phyloP scores from a whole-genome alignment of 2,329 filamentous ascomycete species.

The Xylogone sp. region DNA sequence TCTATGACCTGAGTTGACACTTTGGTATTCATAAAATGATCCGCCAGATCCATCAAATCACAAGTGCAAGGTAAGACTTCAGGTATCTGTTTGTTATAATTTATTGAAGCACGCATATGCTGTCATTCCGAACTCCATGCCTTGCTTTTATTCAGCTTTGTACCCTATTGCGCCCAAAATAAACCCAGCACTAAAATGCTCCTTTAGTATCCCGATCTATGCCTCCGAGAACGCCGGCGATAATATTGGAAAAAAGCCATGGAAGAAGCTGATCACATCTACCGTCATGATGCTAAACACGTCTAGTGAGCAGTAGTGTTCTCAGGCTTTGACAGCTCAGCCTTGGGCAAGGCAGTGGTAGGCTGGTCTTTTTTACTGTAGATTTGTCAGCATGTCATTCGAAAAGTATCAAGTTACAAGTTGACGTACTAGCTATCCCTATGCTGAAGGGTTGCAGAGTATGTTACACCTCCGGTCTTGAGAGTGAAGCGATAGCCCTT shows the following conservation, averaged over 20 bases:
- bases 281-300: neutral
- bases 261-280: neutral
- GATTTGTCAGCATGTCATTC: neutral
- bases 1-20: conserved; percentile 1
- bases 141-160: neutral
- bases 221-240: neutral
- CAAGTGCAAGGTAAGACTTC: neutral
- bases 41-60: no score
- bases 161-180: neutral
- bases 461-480: neutral
- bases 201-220: neutral
- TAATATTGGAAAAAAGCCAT: neutral
- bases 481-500: neutral
- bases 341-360: neutral
- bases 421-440: neutral
- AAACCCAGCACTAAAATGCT: neutral
- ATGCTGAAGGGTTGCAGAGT: neutral
- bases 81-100: neutral
- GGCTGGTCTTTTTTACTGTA: neutral
- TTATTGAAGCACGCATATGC: no score
- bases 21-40: no score
- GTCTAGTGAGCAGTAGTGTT: neutral
- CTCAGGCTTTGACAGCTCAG: neutral
- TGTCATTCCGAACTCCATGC: neutral
- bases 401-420: neutral